Percentiles rank a stretch among this genome's conserved stretches.
phyloP scores from a whole-genome alignment of 345 rosid genomes.

The Eucalyptus polybractea region DNA sequence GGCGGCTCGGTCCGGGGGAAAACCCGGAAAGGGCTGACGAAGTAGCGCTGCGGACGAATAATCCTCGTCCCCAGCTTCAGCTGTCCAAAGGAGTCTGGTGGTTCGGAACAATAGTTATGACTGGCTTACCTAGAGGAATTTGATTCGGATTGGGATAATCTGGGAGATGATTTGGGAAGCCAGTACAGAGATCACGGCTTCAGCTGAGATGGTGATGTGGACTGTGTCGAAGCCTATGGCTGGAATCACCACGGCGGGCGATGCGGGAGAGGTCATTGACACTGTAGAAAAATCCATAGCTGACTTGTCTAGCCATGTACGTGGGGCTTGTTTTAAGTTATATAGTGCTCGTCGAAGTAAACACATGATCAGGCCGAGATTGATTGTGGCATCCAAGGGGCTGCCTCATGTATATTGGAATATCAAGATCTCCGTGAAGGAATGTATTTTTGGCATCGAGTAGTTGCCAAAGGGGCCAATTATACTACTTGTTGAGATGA shows the following conservation, averaged over 20 bases:
- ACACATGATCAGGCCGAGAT: not conserved
- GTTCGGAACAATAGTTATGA: not conserved
- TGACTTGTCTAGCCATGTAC: not conserved
- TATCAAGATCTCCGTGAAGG: not conserved
- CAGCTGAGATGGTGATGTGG: not conserved
- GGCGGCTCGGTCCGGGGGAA: not conserved
- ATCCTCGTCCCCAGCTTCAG: not conserved
- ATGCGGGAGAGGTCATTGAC: not conserved
- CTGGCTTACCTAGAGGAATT: not conserved
- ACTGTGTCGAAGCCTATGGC: not conserved
- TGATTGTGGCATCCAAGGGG: not conserved
- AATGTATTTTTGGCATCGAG: not conserved
- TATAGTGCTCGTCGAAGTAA: not conserved
- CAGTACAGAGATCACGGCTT: not conserved
- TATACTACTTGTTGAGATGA: not conserved
- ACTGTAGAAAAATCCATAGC: not conserved
- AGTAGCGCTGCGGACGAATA: not conserved
- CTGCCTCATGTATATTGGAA: not conserved
- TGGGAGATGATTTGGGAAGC: not conserved
- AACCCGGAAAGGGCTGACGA: not conserved
- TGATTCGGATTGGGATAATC: not conserved
- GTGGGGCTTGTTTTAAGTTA: not conserved
- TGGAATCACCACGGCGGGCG: not conserved
- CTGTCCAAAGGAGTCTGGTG: not conserved
- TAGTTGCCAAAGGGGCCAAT: not conserved